Evolutionary conservation across 345 rosid genomes (phyloP).

Genomic region (Eutrema japonicum): DNA sequence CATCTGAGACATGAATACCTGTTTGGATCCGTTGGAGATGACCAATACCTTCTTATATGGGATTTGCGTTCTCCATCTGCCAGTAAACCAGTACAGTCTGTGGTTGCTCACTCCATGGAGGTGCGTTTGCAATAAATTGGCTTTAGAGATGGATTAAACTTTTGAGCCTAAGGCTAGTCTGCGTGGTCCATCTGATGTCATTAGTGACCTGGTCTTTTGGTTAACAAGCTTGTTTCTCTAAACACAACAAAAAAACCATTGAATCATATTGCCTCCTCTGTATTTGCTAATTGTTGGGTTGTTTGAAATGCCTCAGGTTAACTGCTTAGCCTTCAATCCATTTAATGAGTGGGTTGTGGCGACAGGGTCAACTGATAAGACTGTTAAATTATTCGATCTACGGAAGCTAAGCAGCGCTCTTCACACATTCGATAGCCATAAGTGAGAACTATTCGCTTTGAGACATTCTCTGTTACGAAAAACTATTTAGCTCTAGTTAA

Average conservation of each 20-base stretch:
- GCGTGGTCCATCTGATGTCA: constrained; percentile 15
- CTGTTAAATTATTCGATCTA: constrained; percentile 90
- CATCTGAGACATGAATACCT: constrained; percentile 93
- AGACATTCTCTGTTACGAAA: constrained; percentile 12
- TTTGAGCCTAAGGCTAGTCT: not conserved
- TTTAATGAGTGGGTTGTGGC: constrained; percentile 99
- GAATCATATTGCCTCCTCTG: constrained; percentile 2
- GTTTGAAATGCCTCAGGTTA: constrained; percentile 58
- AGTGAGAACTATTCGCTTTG: constrained; percentile 51
- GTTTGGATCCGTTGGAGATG: constrained; percentile 99
- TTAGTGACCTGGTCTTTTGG: constrained; percentile 1
- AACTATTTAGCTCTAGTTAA: not conserved
- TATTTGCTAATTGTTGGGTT: constrained; percentile 32
- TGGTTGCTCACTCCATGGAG: constrained; percentile 97
- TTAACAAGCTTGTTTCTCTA: not conserved
- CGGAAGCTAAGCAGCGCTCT: constrained; percentile 86
- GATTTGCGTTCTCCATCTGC: constrained; percentile 79
- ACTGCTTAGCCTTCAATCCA: constrained; percentile 98
- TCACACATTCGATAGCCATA: constrained; percentile 95
- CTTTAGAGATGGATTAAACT: not conserved
- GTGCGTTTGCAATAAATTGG: constrained; percentile 45
- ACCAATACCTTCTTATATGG: constrained; percentile 90
- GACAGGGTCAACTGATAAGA: constrained; percentile 98
- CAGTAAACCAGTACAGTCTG: constrained; percentile 81
- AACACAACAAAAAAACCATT: not conserved